Evolutionary conservation across 805 yeast species (phyloP).

Genomic region (Hermanozyma aechmeae): DNA sequence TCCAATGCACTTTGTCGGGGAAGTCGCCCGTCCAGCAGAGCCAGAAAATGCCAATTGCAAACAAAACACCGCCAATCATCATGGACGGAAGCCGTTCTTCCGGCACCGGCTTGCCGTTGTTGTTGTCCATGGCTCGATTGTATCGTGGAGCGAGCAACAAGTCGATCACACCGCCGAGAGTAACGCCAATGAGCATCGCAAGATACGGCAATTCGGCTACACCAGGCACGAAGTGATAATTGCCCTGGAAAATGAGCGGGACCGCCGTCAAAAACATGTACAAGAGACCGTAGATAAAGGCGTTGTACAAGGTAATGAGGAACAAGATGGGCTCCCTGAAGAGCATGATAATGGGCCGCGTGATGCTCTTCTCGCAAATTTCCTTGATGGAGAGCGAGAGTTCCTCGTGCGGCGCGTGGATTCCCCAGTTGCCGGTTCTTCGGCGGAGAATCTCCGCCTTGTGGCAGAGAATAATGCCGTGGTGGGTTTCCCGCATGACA

Average conservation of each 20-base stretch:
- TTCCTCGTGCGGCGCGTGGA: constrained; percentile 30
- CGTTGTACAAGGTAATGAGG: constrained; percentile 35
- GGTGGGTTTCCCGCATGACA: constrained; percentile 30
- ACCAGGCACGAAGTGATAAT: constrained; percentile 16
- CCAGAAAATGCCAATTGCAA: constrained; percentile 80
- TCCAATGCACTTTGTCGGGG: constrained; percentile 68
- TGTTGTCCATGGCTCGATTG: constrained; percentile 24
- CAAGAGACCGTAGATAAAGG: constrained; percentile 40
- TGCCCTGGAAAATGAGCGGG: constrained; percentile 34
- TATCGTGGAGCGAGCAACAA: constrained; percentile 20
- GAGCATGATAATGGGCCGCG: constrained; percentile 32
- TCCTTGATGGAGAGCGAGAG: constrained; percentile 19
- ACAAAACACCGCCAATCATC: constrained; percentile 60
- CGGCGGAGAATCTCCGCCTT: constrained; percentile 29
- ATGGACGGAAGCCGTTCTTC: constrained; percentile 74
- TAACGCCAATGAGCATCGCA: constrained; percentile 28
- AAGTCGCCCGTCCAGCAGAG: constrained; percentile 82
- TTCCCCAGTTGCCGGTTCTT: constrained; percentile 33
- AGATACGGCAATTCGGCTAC: constrained; percentile 21
- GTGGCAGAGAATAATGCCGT: constrained; percentile 22
- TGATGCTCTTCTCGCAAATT: constrained; percentile 24
- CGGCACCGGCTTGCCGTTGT: constrained; percentile 57
- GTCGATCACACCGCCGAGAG: constrained; percentile 20
- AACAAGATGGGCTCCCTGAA: constrained; percentile 34
- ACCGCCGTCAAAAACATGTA: constrained; percentile 37